Evolutionary conservation across 2,329 filamentous ascomycete genomes (phyloP), one percentile per base, ranked within the genome.

Genomic region (Xylariaceae sp.): DNA sequence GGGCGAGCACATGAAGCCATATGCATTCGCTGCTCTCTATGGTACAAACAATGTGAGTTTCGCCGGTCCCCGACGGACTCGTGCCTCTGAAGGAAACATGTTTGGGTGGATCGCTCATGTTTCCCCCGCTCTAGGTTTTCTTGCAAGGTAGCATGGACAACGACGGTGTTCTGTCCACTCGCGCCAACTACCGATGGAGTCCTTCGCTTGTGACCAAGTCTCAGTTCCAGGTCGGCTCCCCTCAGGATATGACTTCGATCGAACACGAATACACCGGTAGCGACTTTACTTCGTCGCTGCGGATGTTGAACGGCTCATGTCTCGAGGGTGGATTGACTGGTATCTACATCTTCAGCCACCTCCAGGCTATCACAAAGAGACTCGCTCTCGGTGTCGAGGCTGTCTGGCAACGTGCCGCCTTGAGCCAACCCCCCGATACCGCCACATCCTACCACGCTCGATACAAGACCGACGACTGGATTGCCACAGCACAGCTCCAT

Each of bases 71-170:
- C 47, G n/a, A 53, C 53, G 8, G n/a, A 8, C 53, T 37, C 18
- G 15, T 51, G 48, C 34, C 39, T 4, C 5, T 23, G 1, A 37
- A 7, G 34, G 35, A 53, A 47, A 51, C 15, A 51, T 45, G 53
- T 52, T 50, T 45, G 30, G 23, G 23, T 30, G 23, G 53, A 18
- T 50, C 56, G 53, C 55, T 54, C 45, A 60, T 23, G 18, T 47
- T 11, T 60, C 34, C 53, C 59, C 60, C 59, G 64, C 37, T 41
- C 61, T 67, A 97, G 93, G 83, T 96, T 61, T 97, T 99, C 76
- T 86, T 94, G 76, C 94, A 99, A 84, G 94, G 89, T 67, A 96
- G 91, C 74, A 77, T 97, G 74, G 93, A 97, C 75, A 97, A 94
- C 73, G 92, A 97, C 71, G 89, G 92, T 62, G 84, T 88, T 66